A percentile compares a stretch with the other conserved stretches of the same genome.
Conservation (phyloP, 768 basidiomycete genomes). For the Tricholoma terreum region DNA sequence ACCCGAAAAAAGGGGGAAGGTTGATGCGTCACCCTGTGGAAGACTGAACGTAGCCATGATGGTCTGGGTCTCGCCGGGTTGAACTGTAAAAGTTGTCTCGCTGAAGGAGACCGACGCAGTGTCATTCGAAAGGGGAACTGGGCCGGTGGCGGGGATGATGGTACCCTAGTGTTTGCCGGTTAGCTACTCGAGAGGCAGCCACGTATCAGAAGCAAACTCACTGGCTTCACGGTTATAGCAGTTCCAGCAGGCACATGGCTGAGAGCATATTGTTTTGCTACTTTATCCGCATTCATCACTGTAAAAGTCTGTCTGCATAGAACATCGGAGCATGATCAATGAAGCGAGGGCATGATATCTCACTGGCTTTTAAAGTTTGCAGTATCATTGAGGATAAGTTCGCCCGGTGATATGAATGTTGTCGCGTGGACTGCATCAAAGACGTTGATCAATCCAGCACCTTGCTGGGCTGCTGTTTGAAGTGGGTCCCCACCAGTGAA, state of each 20-base stretch:
- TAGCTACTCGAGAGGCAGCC: background rate
- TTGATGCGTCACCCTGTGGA: conserved; percentile 41
- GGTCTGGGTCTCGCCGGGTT: conserved; percentile 37
- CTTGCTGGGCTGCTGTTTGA: conserved; percentile 52
- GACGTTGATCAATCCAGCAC: conserved; percentile 55
- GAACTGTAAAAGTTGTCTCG: conserved; percentile 41
- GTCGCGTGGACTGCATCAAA: conserved; percentile 53
- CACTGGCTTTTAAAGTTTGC: conserved; percentile 46
- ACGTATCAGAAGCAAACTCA: conserved; percentile 17
- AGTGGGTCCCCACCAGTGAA: conserved; percentile 47
- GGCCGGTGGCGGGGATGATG: conserved; percentile 42
- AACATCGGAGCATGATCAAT: background rate
- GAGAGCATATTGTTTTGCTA: conserved; percentile 42
- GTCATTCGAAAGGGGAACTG: conserved; percentile 46
- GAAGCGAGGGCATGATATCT: conserved; percentile 12
- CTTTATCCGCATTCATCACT: conserved; percentile 47
- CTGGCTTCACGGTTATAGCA: conserved; percentile 42
- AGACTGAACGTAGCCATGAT: conserved; percentile 45
- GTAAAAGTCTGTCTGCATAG: conserved; percentile 44
- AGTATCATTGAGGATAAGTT: conserved; percentile 66
- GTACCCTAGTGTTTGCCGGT: conserved; percentile 27
- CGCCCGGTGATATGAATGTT: conserved; percentile 50
- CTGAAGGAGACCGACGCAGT: conserved; percentile 47
- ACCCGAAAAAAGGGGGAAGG: conserved; percentile 58
- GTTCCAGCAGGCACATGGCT: conserved; percentile 58